A percentile compares a stretch with the other conserved stretches of the same genome.
These are phyloP conservation scores for Claviceps africana DNA, from an alignment of 2,329 filamentous ascomycete species.

Conservation along the genomic window DNA sequence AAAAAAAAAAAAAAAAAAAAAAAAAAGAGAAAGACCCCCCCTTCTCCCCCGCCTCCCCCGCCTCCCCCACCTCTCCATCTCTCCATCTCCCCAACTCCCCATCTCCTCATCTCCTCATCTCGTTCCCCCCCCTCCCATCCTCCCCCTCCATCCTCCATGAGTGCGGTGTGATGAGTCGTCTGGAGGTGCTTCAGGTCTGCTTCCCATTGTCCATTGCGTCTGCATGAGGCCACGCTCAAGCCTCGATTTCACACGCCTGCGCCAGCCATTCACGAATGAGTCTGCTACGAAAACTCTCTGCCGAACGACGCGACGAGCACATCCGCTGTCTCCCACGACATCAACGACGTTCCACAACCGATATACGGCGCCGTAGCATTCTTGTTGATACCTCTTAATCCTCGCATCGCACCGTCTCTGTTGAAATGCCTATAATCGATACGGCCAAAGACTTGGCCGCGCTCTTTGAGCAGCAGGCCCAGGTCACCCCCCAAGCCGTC, in stretches of 20 bases:
- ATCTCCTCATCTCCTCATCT: background rate
- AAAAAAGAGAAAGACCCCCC: too few relatives aligned
- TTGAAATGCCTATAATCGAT: constrained; percentile 51
- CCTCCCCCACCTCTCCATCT: too few relatives aligned
- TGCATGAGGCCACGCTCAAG: background rate
- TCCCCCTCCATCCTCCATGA: background rate
- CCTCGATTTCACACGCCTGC: background rate
- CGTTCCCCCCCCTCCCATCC: background rate
- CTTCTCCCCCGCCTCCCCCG: too few relatives aligned
- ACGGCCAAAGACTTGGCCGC: constrained; percentile 57
- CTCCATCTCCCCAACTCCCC: too few relatives aligned
- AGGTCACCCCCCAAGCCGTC: constrained; percentile 51
- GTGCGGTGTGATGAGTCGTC: background rate
- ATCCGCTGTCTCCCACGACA: background rate
- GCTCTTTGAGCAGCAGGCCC: constrained; percentile 56
- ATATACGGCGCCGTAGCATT: background rate
- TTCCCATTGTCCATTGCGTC: background rate
- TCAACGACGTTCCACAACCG: background rate
- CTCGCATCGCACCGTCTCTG: background rate
- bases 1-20: too few relatives aligned
- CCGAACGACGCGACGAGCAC: background rate
- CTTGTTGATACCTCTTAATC: background rate
- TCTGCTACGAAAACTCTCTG: background rate
- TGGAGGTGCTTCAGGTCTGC: background rate
- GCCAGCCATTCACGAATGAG: background rate